Conservation (phyloP, 805 yeast genomes). For the Pichia californica region DNA sequence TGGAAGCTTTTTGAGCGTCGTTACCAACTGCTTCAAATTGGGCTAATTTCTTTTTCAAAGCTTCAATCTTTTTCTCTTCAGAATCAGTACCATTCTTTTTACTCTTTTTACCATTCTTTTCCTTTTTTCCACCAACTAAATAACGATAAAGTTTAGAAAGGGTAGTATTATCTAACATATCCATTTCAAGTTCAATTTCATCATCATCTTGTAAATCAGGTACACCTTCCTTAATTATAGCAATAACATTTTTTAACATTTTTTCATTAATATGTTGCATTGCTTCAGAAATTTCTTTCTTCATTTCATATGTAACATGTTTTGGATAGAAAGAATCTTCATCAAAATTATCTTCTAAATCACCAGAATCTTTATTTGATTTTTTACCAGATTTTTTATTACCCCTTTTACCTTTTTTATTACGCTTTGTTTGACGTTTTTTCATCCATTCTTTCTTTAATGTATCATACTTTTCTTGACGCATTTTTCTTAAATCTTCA, state of each 20-base stretch:
- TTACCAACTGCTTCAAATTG: slow-evolving; percentile 44
- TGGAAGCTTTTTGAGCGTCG: slow-evolving; percentile 28
- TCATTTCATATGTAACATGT: slow-evolving; percentile 88
- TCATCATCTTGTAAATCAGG: slow-evolving; percentile 70
- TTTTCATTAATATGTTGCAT: slow-evolving; percentile 71
- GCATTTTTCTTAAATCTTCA: slow-evolving; percentile 74
- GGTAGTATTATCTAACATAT: slow-evolving; percentile 79
- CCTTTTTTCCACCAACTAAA: slow-evolving; percentile 47
- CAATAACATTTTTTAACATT: slow-evolving; percentile 75
- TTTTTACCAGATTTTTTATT: slow-evolving; percentile 11
- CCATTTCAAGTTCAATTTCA: slow-evolving; percentile 95
- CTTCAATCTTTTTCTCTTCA: slow-evolving; percentile 70
- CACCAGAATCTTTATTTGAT: slow-evolving; percentile 44
- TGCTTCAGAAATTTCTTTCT: slow-evolving; percentile 83
- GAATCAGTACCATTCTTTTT: slow-evolving; percentile 42
- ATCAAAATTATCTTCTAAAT: slow-evolving; percentile 24
- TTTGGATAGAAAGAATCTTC: slow-evolving; percentile 24
- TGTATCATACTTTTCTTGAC: slow-evolving; percentile 67
- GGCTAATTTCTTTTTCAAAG: slow-evolving; percentile 67
- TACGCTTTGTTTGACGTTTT: slow-evolving; percentile 38
- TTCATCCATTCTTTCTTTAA: slow-evolving; percentile 56
- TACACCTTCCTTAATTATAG: slow-evolving; percentile 75
- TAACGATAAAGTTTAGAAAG: slow-evolving; percentile 77
- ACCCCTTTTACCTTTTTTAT: slow-evolving; percentile 26
- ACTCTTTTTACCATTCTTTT: slow-evolving; percentile 28